Base-by-base conservation (phyloP, 495 filamentous ascomycete species). In the Diplogelasinospora grovesii region DNA sequence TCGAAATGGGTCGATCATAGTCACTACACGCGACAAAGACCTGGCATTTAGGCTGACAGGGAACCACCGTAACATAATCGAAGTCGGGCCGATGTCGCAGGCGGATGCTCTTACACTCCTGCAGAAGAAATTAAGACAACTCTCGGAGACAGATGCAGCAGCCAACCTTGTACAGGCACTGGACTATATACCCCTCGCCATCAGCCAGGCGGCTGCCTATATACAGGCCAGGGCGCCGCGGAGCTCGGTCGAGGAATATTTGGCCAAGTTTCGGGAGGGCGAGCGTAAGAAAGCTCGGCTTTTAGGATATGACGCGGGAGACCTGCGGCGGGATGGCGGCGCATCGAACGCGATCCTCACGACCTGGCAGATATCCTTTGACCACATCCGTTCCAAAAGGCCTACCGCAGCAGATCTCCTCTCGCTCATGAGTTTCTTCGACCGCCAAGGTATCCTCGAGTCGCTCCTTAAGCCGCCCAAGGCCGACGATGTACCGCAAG, bases 141-240 rank as follows among this genome's bases (percentile, higher is more conserved):
- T 26, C 22, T 22, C 38, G 18, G 48, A 56, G 36, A 10, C 29
- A 8, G 30, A 54, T 15, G 33, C 43, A 26, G 48, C 37, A 10
- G 32, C 18, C 10, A 34, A 60, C 18, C 60, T 74, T 1, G 47
- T 58, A 11, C 39, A 40, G 18, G 56, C 51, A 16, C 61, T 76
- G 3, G 69, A 70, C 9, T 60, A 43, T 30, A 60, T 75, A 41
- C 69, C 73, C n/a, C 64, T 75, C 7, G 69, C 70, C 1, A 72
- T 75, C 23, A 54, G 54, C 9, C 70, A 77, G 47, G 70, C 69
- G 3, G 68, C 66, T 8, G 60, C 57, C 4, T 75, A 67, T 44
- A 72, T 75, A 31, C 44, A 51, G 22, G 22, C 16, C 31, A 43
- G 47, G 22, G 35, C 33, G 16, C 53, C 51, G 2, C 42, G 41